Evolutionary conservation across 495 filamentous ascomycete species (phyloP), one percentile per base, ranked within the genome.

Genomic region (Hyaloscypha variabilis): DNA sequence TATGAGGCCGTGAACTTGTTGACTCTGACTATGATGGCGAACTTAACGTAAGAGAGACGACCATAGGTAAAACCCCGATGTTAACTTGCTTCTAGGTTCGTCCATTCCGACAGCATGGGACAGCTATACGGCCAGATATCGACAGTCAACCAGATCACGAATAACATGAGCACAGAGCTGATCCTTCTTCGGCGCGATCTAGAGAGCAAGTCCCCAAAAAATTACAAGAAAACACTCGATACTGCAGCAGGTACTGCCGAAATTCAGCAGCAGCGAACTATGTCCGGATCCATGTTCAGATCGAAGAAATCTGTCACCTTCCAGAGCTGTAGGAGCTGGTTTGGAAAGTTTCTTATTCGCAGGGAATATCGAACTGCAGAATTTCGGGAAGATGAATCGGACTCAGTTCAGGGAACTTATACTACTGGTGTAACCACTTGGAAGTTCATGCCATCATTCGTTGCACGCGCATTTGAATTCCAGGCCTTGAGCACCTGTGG

Each of bases 11-110:
- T 58, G 26, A 31, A 21, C 30, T 58, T 58, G 28, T 30, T 58
- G 28, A 58, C 17, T n/a, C 30, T 58, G 55, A 30, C 55, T 11
- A 31, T 58, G 55, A 58, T 30, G 28, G 30, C 26, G 4, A 58
- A 58, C n/a, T 34, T 58, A 19, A 58, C 24, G 55, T 58, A 23
- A 58, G 30, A 13, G 13, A 19, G 19, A 42, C 8, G 2, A 14
- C 6, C 6, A n/a, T n/a, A n/a, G n/a, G n/a, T n/a, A n/a, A n/a
- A n/a, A n/a, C n/a, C n/a, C n/a, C n/a, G n/a, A n/a, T 42, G 14
- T 14, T 42, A 14, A 42, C 8, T 42, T 42, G 8, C 8, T 19
- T 19, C 19, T 6, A 42, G 39, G 19, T 19, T 3, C 39, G 8
- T 42, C 39, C 13, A 14, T 42, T 3, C 8, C 8, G 39, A 42